These are phyloP conservation scores for Phytophthora lateralis DNA, from an alignment of 352 stramenopile genomes.

Conservation along the genomic window DNA sequence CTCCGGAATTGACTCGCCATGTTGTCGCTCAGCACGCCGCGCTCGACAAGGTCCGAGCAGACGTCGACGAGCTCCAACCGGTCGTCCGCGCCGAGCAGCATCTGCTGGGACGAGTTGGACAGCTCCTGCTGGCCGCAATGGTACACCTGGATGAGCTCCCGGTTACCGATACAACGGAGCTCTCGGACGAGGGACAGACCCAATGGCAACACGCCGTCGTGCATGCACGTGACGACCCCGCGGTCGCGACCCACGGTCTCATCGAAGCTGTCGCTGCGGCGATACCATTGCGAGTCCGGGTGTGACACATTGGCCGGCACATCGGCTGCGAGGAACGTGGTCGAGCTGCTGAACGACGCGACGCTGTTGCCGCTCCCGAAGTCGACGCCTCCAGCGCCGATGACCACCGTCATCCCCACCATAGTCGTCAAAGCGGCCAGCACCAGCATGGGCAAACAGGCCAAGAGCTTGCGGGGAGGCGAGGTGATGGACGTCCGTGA, in stretches of 20 bases:
- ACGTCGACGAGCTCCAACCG: conserved; percentile 44
- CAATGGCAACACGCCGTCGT: conserved; percentile 37
- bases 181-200: conserved; percentile 47
- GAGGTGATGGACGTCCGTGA: conserved; percentile 11
- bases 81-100: conserved; percentile 24
- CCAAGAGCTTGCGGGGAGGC: conserved; percentile 17
- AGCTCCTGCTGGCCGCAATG: conserved; percentile 44
- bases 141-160: conserved; percentile 45
- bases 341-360: conserved; percentile 8
- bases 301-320: conserved; percentile 17
- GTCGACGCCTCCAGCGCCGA: conserved; percentile 14
- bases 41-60: conserved; percentile 35
- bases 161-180: conserved; percentile 44
- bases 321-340: conserved; percentile 24
- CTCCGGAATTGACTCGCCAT: conserved; percentile 28
- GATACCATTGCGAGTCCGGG: conserved; percentile 23
- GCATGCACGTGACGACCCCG: conserved; percentile 43
- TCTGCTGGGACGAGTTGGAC: conserved; percentile 24
- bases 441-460: conserved; percentile 22
- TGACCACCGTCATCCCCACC: conserved; percentile 27
- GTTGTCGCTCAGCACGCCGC: conserved; percentile 15
- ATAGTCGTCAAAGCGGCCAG: conserved; percentile 21
- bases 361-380: conserved; percentile 16
- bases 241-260: conserved; percentile 26
- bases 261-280: conserved; percentile 36